Conservation (phyloP, 306 rosid genomes). For the Begonia loranthoides region DNA sequence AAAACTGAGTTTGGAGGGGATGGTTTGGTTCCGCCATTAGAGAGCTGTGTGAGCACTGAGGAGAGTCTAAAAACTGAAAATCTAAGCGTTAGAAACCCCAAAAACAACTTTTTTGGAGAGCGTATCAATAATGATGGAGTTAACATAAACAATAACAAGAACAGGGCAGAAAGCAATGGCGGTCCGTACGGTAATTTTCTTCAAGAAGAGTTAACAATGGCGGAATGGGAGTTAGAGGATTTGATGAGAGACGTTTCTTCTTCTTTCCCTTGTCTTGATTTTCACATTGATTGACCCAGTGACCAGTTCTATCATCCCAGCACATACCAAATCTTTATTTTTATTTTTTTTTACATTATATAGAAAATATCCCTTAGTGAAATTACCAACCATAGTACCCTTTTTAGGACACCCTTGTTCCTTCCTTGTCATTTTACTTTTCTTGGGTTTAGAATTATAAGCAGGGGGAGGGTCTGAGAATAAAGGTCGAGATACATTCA, state of each 20-base stretch:
- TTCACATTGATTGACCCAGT: conserved; percentile 20
- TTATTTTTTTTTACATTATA: too few relatives aligned
- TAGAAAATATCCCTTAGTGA: too few relatives aligned
- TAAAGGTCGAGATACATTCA: neutral
- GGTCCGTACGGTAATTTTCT: conserved; percentile 36
- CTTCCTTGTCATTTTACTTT: neutral
- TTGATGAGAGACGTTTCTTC: conserved; percentile 79
- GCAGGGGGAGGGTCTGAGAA: too few relatives aligned
- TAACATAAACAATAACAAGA: conserved; percentile 13
- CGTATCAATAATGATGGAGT: neutral
- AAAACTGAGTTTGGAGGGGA: conserved; percentile 29
- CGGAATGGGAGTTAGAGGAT: conserved; percentile 83
- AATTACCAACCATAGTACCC: too few relatives aligned
- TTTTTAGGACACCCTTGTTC: neutral
- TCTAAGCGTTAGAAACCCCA: conserved; percentile 8
- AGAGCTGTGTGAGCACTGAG: conserved; percentile 28
- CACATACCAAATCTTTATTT: too few relatives aligned
- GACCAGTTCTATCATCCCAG: too few relatives aligned
- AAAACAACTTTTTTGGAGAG: conserved; percentile 8
- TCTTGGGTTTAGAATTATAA: neutral
- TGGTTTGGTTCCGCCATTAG: conserved; percentile 52
- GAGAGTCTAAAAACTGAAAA: conserved; percentile 29
- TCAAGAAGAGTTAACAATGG: conserved; percentile 43
- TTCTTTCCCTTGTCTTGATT: conserved; percentile 56
- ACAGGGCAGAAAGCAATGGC: conserved; percentile 19